Evolutionary conservation across 2,329 filamentous ascomycete species (phyloP).

Genomic region (Diaporthe amygdali): DNA sequence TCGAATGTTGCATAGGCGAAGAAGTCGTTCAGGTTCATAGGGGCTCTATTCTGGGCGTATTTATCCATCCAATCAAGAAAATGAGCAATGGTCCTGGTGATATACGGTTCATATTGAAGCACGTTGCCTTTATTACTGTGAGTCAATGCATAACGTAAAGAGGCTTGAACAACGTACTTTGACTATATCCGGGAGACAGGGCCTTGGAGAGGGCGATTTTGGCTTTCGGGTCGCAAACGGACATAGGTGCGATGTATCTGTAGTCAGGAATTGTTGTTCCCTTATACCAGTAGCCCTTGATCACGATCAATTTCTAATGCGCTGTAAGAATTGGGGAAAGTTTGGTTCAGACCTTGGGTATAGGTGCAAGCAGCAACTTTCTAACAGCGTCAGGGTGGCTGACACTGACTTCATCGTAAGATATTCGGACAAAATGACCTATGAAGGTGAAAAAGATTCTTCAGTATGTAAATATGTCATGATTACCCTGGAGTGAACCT

Average conservation of each 20-base stretch:
- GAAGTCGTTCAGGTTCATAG: constrained; percentile 29
- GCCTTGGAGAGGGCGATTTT: constrained; percentile 40
- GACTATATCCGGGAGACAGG: constrained; percentile 37
- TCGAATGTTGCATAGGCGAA: constrained; percentile 37
- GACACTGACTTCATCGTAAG: constrained; percentile 6
- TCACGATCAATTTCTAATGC: neutral
- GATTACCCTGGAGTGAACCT: neutral
- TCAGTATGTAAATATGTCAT: neutral
- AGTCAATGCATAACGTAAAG: neutral
- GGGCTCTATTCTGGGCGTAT: constrained; percentile 14
- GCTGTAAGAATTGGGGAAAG: neutral
- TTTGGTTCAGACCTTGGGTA: neutral
- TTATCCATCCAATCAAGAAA: constrained; percentile 29
- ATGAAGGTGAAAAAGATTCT: no score
- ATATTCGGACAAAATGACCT: constrained; percentile 6
- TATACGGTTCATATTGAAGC: constrained; percentile 27
- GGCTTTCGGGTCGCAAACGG: constrained; percentile 39
- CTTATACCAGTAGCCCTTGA: constrained; percentile 1
- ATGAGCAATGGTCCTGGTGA: constrained; percentile 25
- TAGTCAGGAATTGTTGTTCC: constrained; percentile 27
- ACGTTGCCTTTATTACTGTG: constrained; percentile 16
- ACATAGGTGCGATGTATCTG: constrained; percentile 45
- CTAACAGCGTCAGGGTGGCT: constrained; percentile 3
- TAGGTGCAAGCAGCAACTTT: constrained; percentile 1
- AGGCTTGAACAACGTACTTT: constrained; percentile 32